phyloP scores from a whole-genome alignment of 768 basidiomycete genomes.

The Amanita subjunquillea region DNA sequence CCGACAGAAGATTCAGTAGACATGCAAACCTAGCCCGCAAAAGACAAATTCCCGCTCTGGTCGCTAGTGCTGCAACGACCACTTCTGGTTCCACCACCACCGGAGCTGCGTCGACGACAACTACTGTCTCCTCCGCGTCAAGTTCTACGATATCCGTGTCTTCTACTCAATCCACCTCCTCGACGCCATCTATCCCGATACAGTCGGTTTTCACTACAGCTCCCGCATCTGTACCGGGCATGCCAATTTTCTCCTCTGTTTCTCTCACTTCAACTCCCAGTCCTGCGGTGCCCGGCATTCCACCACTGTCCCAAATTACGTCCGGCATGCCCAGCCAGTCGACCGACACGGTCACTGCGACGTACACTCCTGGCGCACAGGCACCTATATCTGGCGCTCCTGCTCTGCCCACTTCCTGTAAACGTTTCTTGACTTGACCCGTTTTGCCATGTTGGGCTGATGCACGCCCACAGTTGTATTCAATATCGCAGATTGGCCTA shows the following conservation, averaged over 20 bases:
- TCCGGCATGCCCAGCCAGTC: slow-evolving; percentile 3
- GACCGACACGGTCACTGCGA: slow-evolving; percentile 2
- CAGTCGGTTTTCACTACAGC: not conserved
- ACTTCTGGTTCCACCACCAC: not conserved
- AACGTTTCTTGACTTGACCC: slow-evolving; percentile 9
- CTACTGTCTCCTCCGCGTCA: not conserved
- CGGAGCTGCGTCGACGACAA: not conserved
- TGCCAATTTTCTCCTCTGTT: not conserved
- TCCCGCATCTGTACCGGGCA: not conserved
- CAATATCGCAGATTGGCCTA: slow-evolving; percentile 44
- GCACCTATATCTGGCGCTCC: slow-evolving; percentile 61
- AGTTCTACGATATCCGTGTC: not conserved
- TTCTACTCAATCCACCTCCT: slow-evolving; percentile 5
- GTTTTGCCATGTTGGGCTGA: not conserved
- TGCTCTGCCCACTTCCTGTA: slow-evolving; percentile 54
- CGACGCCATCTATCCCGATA: not conserved
- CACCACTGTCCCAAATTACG: not conserved
- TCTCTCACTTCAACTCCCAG: not conserved
- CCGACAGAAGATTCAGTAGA: slow-evolving; percentile 20
- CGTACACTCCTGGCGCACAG: slow-evolving; percentile 32
- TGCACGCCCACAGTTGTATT: slow-evolving; percentile 29
- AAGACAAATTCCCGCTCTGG: slow-evolving; percentile 18
- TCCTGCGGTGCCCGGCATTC: slow-evolving; percentile 1
- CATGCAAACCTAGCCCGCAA: slow-evolving; percentile 30
- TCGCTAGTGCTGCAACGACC: not conserved